Conservation (phyloP, 139 green algal genomes). For the Coccomyxa sp. region DNA sequence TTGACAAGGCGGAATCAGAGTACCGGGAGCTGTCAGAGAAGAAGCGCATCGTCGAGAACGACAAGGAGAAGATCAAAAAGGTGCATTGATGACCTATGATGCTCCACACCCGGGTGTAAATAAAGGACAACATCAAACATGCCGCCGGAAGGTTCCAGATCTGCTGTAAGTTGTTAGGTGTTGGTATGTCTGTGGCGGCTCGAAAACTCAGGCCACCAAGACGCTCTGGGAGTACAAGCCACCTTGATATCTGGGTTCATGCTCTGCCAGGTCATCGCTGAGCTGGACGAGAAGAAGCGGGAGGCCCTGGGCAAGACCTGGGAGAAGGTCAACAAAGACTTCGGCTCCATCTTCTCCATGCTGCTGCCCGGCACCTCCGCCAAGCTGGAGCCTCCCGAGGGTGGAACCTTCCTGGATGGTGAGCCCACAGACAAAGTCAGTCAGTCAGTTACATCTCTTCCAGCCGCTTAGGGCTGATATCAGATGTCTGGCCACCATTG, state of each 20-base stretch:
- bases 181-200: too few relatives aligned
- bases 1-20: constrained; percentile 87
- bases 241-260: too few relatives aligned
- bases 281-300: constrained; percentile 96
- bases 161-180: too few relatives aligned
- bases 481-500: too few relatives aligned
- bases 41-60: constrained; percentile 66
- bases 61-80: constrained; percentile 78
- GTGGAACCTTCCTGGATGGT: constrained; percentile 71
- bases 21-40: constrained; percentile 77
- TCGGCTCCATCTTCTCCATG: constrained; percentile 95
- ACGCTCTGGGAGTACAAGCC: too few relatives aligned
- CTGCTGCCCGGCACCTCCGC: constrained; percentile 92
- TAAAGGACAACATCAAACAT: too few relatives aligned
- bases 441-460: too few relatives aligned
- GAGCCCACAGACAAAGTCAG: constrained; percentile 4
- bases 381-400: constrained; percentile 88
- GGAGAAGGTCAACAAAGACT: constrained; percentile 86
- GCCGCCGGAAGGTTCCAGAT: too few relatives aligned
- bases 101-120: too few relatives aligned
- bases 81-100: constrained; percentile 29
- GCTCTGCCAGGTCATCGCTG: constrained; percentile 63
- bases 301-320: constrained; percentile 83
- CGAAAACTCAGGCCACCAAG: too few relatives aligned
- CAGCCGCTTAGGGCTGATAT: too few relatives aligned